Base-by-base conservation (phyloP, 1,139 yeast genomes). In the Kurtzmaniella quercitrusa region DNA sequence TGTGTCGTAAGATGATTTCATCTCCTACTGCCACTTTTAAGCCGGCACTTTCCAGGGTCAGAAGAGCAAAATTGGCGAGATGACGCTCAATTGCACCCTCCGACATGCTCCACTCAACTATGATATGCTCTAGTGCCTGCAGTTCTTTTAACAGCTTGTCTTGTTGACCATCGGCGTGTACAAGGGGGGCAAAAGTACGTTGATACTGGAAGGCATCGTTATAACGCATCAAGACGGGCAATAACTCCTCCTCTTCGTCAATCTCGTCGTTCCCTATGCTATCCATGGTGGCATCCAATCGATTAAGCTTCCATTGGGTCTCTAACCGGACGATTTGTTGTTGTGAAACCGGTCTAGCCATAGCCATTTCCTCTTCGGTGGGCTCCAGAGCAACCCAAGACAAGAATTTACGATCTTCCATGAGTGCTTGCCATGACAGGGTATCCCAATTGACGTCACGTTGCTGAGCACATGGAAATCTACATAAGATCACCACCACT, bases 181-280 rank as follows among this genome's bases (percentile, higher is more conserved):
- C 84, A 47, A 91, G 68, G 0, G 97, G 97, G 8, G 88, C 94
- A 63, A 85, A 90, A 2, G 89, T 77, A 46, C 89, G 70, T 62
- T 90, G 96, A 61, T 91, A 90, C 57, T 89, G 91, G 59, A 76
- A 85, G 0, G 91, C 96, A 62, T 89, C 96, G 45, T 75, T 78
- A 59, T 88, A 91, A 48, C 93, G 73, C 75, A 88, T 74, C 44
- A 85, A 68, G 37, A 86, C 81, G 0, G 95, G 95, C 37, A 78
- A 74, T 3, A 84, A 70, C 41, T 82, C 83, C 46, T 79, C 82
- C 43, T 75, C 82, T 37, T 72, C 78, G 34, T 74, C 79, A n/a
- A 71, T 77, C 19, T 51, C 48, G 1, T 68, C 66, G 43, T 70
- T 68, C 18, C 73, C 77, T 33, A 72, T 62, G 43, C 17, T 38